Evolutionary conservation across 345 rosid species (phyloP), one percentile per base, ranked within the genome.

Genomic region (Populus alba): DNA sequence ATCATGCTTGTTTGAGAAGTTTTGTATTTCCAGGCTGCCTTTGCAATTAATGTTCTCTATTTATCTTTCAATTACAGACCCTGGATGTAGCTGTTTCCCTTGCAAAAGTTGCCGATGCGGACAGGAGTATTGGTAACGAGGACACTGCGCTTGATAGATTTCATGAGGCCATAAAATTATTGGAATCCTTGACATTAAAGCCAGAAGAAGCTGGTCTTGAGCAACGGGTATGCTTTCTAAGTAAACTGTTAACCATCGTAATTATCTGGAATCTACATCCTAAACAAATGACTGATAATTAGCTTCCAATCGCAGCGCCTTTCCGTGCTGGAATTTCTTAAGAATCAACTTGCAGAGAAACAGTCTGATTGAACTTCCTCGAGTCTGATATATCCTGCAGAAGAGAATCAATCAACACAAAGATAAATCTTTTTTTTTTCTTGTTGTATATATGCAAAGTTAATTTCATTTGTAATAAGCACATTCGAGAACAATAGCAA

Each of bases 21-120:
- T 6, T 39, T 29, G 20, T 25, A 25, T 23, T 39, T 69, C 29
- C 39, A 72, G 70, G 75, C 71, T 22, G 33, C 65, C 7, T n/a
- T 23, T 23, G 16, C 13, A 59, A 9, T 23, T 10, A 59, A 59
- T 10, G 5, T 4, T 10, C 65, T 31, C 23, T 27, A 25, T 53
- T 31, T 49, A 31, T 37, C 15, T 67, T 74, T 33, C 41, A 29
- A 29, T 73, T 37, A 35, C 82, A 94, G 98, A 71, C 80, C 75
- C 83, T 92, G 68, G 98, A 93, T 85, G 88, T 94, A 71, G 97
- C 94, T n/a, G 89, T 90, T 73, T 96, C 98, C 71, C 92, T 94
- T 18, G 97, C 97, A 78, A 96, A 96, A 86, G 97, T 96, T 77
- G 98, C 98, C 1, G 99, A 96, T 77, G 95, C 88, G 0, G 97